A percentile compares a stretch with the other conserved stretches of the same genome.
Conservation (phyloP, 2,329 filamentous ascomycete genomes). For the Clarireedia monteithiana region DNA sequence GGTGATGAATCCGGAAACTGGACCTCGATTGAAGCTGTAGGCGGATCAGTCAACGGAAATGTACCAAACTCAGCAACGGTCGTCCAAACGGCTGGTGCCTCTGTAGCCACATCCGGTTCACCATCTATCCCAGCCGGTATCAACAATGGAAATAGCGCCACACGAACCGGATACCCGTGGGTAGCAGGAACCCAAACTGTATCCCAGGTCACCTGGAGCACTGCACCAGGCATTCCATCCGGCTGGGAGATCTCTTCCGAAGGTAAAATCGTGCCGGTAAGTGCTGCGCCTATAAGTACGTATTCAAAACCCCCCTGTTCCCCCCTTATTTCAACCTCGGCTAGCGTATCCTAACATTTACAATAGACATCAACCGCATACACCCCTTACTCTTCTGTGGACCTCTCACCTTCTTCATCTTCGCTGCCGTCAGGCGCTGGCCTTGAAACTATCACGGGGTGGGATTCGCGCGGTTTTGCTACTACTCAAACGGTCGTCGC, state of each 20-base stretch:
- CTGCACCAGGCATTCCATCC: slow-evolving; percentile 53
- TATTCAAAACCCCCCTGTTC: slow-evolving; percentile 16
- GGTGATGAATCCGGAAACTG: slow-evolving; percentile 69
- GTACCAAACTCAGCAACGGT: slow-evolving; percentile 32
- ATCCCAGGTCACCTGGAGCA: slow-evolving; percentile 35
- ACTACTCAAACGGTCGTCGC: slow-evolving; percentile 36
- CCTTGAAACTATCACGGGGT: slow-evolving; percentile 35
- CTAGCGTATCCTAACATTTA: slow-evolving; percentile 21
- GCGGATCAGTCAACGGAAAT: slow-evolving; percentile 66
- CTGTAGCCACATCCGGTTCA: slow-evolving; percentile 53
- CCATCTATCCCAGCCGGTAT: slow-evolving; percentile 64
- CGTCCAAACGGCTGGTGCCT: slow-evolving; percentile 47
- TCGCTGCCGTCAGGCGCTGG: slow-evolving; percentile 28
- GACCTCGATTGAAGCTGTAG: slow-evolving; percentile 74
- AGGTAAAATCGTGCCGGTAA: slow-evolving; percentile 71
- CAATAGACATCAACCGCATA: slow-evolving; percentile 38
- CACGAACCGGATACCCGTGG: slow-evolving; percentile 63
- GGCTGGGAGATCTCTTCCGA: slow-evolving; percentile 75
- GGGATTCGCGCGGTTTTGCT: slow-evolving; percentile 41
- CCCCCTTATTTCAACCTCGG: background rate
- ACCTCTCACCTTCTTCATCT: slow-evolving; percentile 38
- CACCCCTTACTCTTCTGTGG: slow-evolving; percentile 43
- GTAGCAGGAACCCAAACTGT: slow-evolving; percentile 46
- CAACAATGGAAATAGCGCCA: slow-evolving; percentile 46
- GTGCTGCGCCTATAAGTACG: slow-evolving; percentile 61